Base-by-base conservation (phyloP, 2,329 filamentous ascomycete species). In the Aspergillus sp. region DNA sequence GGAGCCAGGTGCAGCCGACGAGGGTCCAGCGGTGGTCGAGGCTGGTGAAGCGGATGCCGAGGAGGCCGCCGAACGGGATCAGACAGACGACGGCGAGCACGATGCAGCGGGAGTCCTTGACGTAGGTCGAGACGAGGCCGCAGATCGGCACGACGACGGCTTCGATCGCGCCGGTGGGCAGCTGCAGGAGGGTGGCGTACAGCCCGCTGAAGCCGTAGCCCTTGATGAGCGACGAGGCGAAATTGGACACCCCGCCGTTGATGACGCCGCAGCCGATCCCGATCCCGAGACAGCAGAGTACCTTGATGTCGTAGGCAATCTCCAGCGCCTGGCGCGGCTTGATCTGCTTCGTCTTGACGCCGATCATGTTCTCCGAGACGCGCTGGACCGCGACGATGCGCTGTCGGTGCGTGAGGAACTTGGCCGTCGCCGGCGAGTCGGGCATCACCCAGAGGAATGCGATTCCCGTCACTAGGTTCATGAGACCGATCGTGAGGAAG, bases 1-100 rank as follows among this genome's bases (percentile, higher is more conserved):
- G 77, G 11, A 82, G 63, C 79, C 79, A 81, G 6, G 77, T 78
- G 58, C 78, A 81, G n/a, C 69, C 79, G 0, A 80, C 77, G 1
- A 82, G 71, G 1, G 73, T 75, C 67, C 78, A 78, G 7, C 74
- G 75, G 45, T 80, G 71, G 3, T 73, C 63, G 3, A 79, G 64
- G 17, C 65, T 59, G 14, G 78, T 81, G 23, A 78, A 74, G 1
- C 77, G 69, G 52, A 82, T 79, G 4, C 79, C 79, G 1, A 81
- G 67, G 0, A 82, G 70, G 0, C 78, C 79, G 1, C 67, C 78
- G 10, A 81, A 64, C 5, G 67, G 67, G 21, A 68, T 63, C 4
- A 69, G 49, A 44, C 59, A 62, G 34, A 69, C 57, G 14, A 60
- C 58, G 3, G 64, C 63, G 10, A 71, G 63, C 31, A 69, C 63